Evolutionary conservation across 2,329 filamentous ascomycete genomes (phyloP), one percentile per base, ranked within the genome.

Genomic region (Hypoxylon sp.): DNA sequence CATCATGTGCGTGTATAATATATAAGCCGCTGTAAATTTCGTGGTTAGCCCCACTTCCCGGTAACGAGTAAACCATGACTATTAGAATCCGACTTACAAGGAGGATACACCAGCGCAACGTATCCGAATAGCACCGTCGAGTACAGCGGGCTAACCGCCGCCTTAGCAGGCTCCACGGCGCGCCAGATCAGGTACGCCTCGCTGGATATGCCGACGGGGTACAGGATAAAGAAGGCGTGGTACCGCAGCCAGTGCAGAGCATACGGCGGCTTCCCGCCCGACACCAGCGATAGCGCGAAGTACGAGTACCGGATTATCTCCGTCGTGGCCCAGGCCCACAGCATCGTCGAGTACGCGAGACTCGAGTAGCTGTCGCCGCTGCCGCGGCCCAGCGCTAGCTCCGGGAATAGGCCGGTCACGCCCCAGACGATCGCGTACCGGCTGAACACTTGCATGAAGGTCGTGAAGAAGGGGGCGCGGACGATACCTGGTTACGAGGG

Each of bases 1-100:
- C 84, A 98, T 92, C 96, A 99, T 98, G 80, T 99, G 92, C 21
- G 92, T 93, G 77, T 96, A 98, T 62, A 98, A 81, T 60, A 96
- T 86, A 74, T 96, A 97, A 3, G 92, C 87, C 75, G 82, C 93
- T 91, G 41, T 0, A 27, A 46, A 25, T 29, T 45, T 66, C 43
- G 71, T 56, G 32, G 57, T 59, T 39, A 52, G 52, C 46, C 25
- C 12, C 8, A 16, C 12, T 53, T 30, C 27, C 19, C 16, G 19
- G 14, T 4, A 25, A 32, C 27, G 16, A 69, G 16, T 5, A 50
- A 43, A 61, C 37, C 30, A 59, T 1, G 16, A 60, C 39, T 29
- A 34, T 8, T 2, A 9, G 39, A 8, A 32, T 3, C 29, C 5
- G 55, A 84, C 88, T 76, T 82, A 91, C 92, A 91, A 46, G 94